phyloP scores from a whole-genome alignment of 2,329 filamentous ascomycete genomes.

The Microcyclospora tardicrescens region DNA sequence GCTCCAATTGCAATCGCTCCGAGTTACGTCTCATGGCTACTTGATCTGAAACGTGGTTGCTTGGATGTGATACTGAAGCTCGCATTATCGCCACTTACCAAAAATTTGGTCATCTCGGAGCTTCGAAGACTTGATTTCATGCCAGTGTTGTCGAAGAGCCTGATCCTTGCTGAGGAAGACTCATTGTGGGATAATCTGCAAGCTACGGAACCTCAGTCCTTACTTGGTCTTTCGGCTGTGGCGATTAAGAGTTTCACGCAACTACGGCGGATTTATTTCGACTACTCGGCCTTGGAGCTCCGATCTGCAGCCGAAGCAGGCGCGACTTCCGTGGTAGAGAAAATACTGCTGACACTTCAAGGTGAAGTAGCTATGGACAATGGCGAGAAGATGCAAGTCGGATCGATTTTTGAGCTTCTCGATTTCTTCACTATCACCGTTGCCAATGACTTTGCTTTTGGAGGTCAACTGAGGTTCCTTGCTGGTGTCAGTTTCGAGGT shows the following conservation, averaged over 20 bases:
- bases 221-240: constrained; percentile 51
- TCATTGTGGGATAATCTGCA: constrained; percentile 62
- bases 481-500: constrained; percentile 53
- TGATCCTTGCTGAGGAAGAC: constrained; percentile 55
- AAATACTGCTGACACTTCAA: constrained; percentile 51
- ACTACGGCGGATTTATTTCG: constrained; percentile 62
- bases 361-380: constrained; percentile 58
- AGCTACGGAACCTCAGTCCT: constrained; percentile 51
- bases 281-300: constrained; percentile 77
- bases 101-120: constrained; percentile 60
- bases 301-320: constrained; percentile 44
- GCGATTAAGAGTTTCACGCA: constrained; percentile 67
- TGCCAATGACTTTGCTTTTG: constrained; percentile 31
- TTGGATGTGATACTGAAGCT: constrained; percentile 59
- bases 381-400: constrained; percentile 52
- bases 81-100: constrained; percentile 72
- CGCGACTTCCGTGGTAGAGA: constrained; percentile 39
- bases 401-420: constrained; percentile 80
- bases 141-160: constrained; percentile 60
- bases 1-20: constrained; percentile 37
- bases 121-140: constrained; percentile 68
- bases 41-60: constrained; percentile 30
- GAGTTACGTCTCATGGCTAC: constrained; percentile 28
- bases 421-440: constrained; percentile 64
- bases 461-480: constrained; percentile 41